A percentile compares a stretch with the other conserved stretches of the same genome.
Conservation (phyloP, 805 yeast genomes). For the Schizosaccharomyces lindneri region DNA sequence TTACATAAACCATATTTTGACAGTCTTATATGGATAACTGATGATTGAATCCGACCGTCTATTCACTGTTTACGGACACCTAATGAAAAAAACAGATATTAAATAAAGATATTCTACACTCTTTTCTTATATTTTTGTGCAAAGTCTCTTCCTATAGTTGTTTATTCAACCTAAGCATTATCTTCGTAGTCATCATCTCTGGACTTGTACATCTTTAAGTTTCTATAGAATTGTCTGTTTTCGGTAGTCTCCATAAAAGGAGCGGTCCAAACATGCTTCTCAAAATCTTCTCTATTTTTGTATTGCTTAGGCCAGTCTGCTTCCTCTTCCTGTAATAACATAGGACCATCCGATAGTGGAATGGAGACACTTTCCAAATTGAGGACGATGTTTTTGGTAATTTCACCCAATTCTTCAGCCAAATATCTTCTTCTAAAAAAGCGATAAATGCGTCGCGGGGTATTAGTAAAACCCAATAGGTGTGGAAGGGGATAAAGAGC, state of each 20-base stretch:
- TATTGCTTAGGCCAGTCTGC: constrained; percentile 1
- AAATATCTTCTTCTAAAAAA: constrained; percentile 52
- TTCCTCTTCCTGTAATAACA: not conserved
- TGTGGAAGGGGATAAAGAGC: constrained; percentile 55
- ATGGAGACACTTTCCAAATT: constrained; percentile 7
- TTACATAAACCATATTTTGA: not conserved
- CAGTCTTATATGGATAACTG: not conserved
- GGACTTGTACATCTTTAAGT: not conserved
- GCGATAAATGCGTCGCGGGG: constrained; percentile 52
- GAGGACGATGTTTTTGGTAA: constrained; percentile 28
- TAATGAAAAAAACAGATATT: too few species aligned
- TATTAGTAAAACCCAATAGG: constrained; percentile 48
- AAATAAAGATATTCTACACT: too few species aligned
- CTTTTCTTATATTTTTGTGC: too few species aligned
- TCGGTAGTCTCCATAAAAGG: not conserved
- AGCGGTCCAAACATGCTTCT: not conserved
- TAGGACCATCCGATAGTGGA: not conserved
- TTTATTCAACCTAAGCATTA: not conserved
- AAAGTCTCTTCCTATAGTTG: too few species aligned
- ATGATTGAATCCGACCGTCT: too few species aligned
- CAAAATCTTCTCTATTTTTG: not conserved
- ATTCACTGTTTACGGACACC: too few species aligned
- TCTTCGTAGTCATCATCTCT: not conserved
- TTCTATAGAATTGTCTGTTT: not conserved
- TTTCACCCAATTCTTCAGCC: constrained; percentile 37